Evolutionary conservation across 73 alveolate species (phyloP).

Genomic region (Paramecium caudatum): DNA sequence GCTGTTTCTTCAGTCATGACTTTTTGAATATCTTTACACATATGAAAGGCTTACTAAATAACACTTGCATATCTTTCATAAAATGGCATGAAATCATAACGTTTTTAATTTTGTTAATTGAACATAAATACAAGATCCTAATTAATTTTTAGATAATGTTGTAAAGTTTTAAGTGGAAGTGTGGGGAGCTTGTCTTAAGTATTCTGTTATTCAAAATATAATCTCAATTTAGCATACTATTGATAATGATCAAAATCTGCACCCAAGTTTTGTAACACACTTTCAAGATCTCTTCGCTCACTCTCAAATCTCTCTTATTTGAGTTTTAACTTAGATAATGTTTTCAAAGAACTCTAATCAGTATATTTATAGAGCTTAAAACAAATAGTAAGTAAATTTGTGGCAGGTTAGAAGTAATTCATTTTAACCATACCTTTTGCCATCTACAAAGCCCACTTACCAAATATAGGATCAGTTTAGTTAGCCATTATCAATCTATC

Average conservation of each 20-base stretch:
- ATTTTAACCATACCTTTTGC: slow-evolving; percentile 53
- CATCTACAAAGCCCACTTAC: slow-evolving; percentile 36
- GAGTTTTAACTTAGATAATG: slow-evolving; percentile 57
- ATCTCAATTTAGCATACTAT: not conserved
- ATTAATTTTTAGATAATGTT: slow-evolving; percentile 34
- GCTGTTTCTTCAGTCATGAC: slow-evolving; percentile 22
- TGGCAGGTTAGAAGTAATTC: not conserved
- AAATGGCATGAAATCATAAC: slow-evolving; percentile 14
- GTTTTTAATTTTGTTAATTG: not conserved
- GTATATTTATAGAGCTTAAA: not conserved
- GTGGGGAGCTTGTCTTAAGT: not conserved
- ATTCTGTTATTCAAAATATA: not conserved
- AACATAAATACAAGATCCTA: slow-evolving; percentile 36
- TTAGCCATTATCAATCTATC: slow-evolving; percentile 32
- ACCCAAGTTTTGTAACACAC: not conserved
- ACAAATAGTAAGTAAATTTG: not conserved
- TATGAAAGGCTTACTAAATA: not conserved
- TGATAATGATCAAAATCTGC: slow-evolving; percentile 2
- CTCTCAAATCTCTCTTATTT: slow-evolving; percentile 57
- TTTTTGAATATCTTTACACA: slow-evolving; percentile 3
- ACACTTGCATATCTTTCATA: not conserved
- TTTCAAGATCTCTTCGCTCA: slow-evolving; percentile 22
- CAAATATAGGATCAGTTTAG: not conserved
- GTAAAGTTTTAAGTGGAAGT: not conserved
- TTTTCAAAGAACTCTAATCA: slow-evolving; percentile 58